Evolutionary conservation across 1,284 basidiomycete species (phyloP).

Genomic region (Chondrostereum purpureum): DNA sequence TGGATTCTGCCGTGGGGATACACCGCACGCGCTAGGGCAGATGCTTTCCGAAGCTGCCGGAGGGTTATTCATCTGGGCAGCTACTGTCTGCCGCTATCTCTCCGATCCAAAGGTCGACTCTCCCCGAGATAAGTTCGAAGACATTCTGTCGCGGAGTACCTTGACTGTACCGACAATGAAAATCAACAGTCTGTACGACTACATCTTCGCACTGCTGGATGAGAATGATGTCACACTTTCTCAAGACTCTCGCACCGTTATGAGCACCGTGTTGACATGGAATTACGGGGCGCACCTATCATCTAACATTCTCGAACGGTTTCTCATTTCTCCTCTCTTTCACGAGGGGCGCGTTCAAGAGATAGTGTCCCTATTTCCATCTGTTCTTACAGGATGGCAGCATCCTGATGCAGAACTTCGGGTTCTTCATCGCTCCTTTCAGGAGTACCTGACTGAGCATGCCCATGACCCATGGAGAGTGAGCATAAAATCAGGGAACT

Average conservation of each 20-base stretch:
- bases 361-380: constrained; percentile 10
- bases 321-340: constrained; percentile 14
- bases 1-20: constrained; percentile 13
- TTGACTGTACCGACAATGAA: constrained; percentile 7
- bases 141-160: constrained; percentile 2
- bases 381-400: constrained; percentile 8
- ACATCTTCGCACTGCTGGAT: constrained; percentile 16
- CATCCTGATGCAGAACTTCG: constrained; percentile 6
- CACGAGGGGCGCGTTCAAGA: constrained; percentile 6
- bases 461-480: no score
- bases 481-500: no score
- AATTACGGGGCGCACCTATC: no score
- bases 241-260: constrained; percentile 13
- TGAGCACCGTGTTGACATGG: constrained; percentile 19
- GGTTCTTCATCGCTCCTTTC: constrained; percentile 16
- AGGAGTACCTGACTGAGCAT: constrained; percentile 15
- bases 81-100: constrained; percentile 16
- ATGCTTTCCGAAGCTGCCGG: constrained; percentile 13
- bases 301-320: constrained; percentile 12
- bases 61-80: constrained; percentile 20
- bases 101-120: not conserved
- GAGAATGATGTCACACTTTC: constrained; percentile 18
- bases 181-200: constrained; percentile 18
- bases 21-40: not conserved
- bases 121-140: constrained; percentile 14